Conservation (phyloP, 768 basidiomycete genomes). For the Tylopilus vinaceipallidus region DNA sequence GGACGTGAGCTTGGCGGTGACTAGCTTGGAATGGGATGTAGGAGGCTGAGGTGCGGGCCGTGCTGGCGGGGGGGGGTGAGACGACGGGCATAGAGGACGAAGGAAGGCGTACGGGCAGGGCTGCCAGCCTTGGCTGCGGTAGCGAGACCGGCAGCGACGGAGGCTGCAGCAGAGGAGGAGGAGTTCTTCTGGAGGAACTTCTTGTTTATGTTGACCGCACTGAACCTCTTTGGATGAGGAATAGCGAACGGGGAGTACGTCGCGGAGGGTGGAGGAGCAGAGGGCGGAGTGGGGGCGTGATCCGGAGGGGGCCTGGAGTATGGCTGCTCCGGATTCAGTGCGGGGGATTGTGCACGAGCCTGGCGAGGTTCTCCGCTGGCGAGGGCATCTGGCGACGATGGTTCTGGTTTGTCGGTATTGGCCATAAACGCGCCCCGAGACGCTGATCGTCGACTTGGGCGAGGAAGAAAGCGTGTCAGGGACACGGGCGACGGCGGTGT, state of each 20-base stretch:
- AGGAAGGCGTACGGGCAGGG: constrained; percentile 47
- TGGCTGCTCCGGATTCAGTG: constrained; percentile 8
- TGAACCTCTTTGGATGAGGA: constrained; percentile 81
- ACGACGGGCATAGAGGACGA: background rate
- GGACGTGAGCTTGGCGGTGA: constrained; percentile 84
- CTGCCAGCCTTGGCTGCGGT: constrained; percentile 47
- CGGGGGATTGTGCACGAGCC: constrained; percentile 19
- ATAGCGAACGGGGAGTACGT: constrained; percentile 26
- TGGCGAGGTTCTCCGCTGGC: constrained; percentile 6
- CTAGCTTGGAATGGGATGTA: constrained; percentile 71
- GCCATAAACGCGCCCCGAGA: constrained; percentile 82
- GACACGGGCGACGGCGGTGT: background rate
- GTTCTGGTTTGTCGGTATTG: constrained; percentile 51
- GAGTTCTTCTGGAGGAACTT: constrained; percentile 93
- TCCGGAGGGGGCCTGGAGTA: constrained; percentile 17
- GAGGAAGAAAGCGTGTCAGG: constrained; percentile 13
- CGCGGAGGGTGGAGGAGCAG: constrained; percentile 6
- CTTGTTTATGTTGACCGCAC: constrained; percentile 91
- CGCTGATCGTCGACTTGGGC: constrained; percentile 38
- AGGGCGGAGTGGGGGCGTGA: constrained; percentile 7
- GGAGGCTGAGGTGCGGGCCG: constrained; percentile 57
- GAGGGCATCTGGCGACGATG: constrained; percentile 32
- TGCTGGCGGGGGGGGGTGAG: constrained; percentile 39
- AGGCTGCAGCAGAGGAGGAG: constrained; percentile 47
- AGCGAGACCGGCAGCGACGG: constrained; percentile 42